Conservation (phyloP, 352 stramenopile genomes). For the Phytophthora nicotianae region DNA sequence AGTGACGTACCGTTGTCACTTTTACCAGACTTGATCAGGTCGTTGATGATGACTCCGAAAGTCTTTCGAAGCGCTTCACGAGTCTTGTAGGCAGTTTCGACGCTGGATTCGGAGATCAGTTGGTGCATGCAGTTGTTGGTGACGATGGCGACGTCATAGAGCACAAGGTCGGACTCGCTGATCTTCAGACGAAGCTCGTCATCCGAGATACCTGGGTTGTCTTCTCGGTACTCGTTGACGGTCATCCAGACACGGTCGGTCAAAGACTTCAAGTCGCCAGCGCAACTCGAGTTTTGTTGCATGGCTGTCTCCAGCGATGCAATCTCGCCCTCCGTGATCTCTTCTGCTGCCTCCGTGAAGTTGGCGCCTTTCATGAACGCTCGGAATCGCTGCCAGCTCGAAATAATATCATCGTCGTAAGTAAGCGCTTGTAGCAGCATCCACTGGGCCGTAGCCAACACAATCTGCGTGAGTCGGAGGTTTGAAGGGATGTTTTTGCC, state of each 20-base stretch:
- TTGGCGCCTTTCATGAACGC: slow-evolving; percentile 23
- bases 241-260: slow-evolving; percentile 40
- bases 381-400: slow-evolving; percentile 17
- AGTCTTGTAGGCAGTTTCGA: slow-evolving; percentile 29
- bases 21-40: slow-evolving; percentile 40
- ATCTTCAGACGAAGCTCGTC: slow-evolving; percentile 46
- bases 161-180: slow-evolving; percentile 46
- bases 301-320: slow-evolving; percentile 35
- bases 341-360: slow-evolving; percentile 18
- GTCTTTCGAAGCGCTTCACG: slow-evolving; percentile 54
- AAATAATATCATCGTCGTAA: slow-evolving; percentile 15
- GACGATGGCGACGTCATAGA: slow-evolving; percentile 50
- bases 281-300: slow-evolving; percentile 39
- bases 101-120: slow-evolving; percentile 22
- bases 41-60: slow-evolving; percentile 45
- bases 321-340: slow-evolving; percentile 22
- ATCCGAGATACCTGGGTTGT: slow-evolving; percentile 27
- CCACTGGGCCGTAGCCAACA: slow-evolving; percentile 20
- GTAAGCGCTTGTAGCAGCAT: slow-evolving; percentile 15
- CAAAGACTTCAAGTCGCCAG: slow-evolving; percentile 39
- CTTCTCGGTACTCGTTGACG: slow-evolving; percentile 41
- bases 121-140: slow-evolving; percentile 44
- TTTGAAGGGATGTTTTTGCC: slow-evolving; percentile 18
- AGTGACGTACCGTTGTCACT: slow-evolving; percentile 36
- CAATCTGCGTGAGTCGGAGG: slow-evolving; percentile 12